Base-by-base conservation (phyloP, 2,329 filamentous ascomycete genomes). In the Colletotrichum liriopes region DNA sequence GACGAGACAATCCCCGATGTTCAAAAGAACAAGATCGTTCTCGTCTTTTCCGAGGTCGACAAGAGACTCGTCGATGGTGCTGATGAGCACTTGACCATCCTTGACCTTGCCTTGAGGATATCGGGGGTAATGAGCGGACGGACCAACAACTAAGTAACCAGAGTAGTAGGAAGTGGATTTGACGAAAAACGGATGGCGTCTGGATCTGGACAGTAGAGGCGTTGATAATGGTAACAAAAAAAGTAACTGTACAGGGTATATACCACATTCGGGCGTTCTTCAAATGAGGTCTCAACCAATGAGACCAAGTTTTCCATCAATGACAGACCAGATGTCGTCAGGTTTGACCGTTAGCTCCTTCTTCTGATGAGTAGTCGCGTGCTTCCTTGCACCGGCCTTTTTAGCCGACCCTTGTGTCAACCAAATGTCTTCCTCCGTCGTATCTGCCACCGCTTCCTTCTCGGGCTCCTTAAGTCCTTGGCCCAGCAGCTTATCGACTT, bases 11-110 rank as follows among this genome's bases (percentile, higher is more conserved):
- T 98, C 32, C 90, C 91, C 0, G 94, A 98, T 78, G 83, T 90
- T 16, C 93, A 97, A 79, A 99, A 99, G 85, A 97, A 96, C 79
- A 92, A 92, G 81, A 96, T 99, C 71, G 92, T 96, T 59, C 87
- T 94, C 74, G 87, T 96, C 4, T 99, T 99, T 79, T 98, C 95
- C 0, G 95, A 98, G 81, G 88, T 96, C 37, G 96, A 99, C 80
- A 98, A 98, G 87, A 89, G 96, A 75, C 84, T 99, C 58, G 93
- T 98, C 7, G 97, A 99, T 81, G 96, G 96, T 11, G 93, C 95
- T 2, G 96, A 99, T 79, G 96, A 99, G 84, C 96, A 99, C 80
- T 85, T 99, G 32, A 94, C 94, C 1, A 93, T 98, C 71, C 84
- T 99, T 41, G 96, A 99, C 81, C 80, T 98, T 75, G 88, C 93